These are phyloP conservation scores for Xylaria sp. DNA, from an alignment of 2,329 filamentous ascomycete species.

Conservation along the genomic window DNA sequence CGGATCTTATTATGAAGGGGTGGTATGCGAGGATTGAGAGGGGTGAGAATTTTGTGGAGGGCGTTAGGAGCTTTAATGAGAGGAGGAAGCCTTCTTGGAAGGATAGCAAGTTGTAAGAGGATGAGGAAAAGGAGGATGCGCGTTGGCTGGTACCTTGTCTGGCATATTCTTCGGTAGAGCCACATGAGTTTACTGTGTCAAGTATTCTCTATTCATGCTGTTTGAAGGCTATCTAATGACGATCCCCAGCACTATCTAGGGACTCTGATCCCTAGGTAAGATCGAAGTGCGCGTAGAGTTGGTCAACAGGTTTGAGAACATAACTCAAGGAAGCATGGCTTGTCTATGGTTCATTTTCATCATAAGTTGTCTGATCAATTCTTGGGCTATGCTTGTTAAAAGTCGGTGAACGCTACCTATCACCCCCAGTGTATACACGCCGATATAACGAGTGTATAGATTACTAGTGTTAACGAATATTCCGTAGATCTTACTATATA, in stretches of 20 bases:
- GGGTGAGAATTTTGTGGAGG: slow-evolving; percentile 80
- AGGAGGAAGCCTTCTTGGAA: slow-evolving; percentile 77
- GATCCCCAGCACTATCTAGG: background rate
- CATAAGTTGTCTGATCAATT: too few relatives aligned
- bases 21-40: slow-evolving; percentile 70
- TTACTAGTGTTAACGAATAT: too few relatives aligned
- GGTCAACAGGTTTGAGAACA: too few relatives aligned
- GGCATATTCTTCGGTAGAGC: background rate
- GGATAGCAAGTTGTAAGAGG: slow-evolving; percentile 66
- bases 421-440: too few relatives aligned
- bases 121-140: background rate
- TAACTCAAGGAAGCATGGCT: too few relatives aligned
- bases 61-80: slow-evolving; percentile 79
- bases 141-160: background rate
- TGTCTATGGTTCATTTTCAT: too few relatives aligned
- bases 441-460: too few relatives aligned
- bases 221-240: background rate
- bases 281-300: too few relatives aligned
- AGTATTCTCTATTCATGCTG: background rate
- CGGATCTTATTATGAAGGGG: slow-evolving; percentile 65
- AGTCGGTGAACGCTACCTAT: too few relatives aligned
- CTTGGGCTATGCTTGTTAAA: too few relatives aligned
- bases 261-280: background rate
- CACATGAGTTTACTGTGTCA: too few relatives aligned
- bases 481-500: too few relatives aligned